Evolutionary conservation across 768 basidiomycete species (phyloP), one percentile per base, ranked within the genome.

Genomic region (Boletus pseudo-olivaceus): DNA sequence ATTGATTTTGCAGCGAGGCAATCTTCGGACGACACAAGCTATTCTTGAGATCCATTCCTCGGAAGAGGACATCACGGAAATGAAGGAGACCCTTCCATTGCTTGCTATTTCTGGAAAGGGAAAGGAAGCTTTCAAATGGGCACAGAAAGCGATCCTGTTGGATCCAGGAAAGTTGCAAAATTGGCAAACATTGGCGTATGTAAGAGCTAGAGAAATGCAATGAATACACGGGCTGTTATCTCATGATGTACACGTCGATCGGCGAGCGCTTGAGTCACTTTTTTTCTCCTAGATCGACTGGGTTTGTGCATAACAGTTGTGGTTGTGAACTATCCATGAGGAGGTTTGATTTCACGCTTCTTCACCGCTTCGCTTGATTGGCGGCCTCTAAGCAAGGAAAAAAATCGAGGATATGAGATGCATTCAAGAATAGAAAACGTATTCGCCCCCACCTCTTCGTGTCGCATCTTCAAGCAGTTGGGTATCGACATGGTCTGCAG

Each of bases 401-500:
- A 40, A 17, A 26, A 46, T 29, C 9, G 20, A 51, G 19, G 29
- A 29, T 6, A 43, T 68, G 37, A 53, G 56, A 47, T 29, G 2
- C 8, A 20, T 39, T 33, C 39, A 23, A 30, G 33, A 26, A 39
- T 39, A 45, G 37, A 45, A 20, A 38, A 41, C 38, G 19, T 56
- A 20, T 39, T 19, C 11, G 23, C 77, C 47, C 35, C 23, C 51
- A 97, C 96, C 97, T 84, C 96, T 78, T 69, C 97, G 78, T 34
- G 96, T 98, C 30, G 96, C 96, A 69, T 99, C 96, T 73, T 99
- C 96, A 38, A 99, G 70, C 48, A 98, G 73, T 61, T 95, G 93
- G 2, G 93, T 97, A 71, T 99, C 97, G 54, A 99, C 93, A 56
- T 90, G 89, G 58, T 90, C 87, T 26, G 91, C 84, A 3, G 93